Conservation (phyloP, 169 alveolate genomes). For the Eimeria sp. region DNA sequence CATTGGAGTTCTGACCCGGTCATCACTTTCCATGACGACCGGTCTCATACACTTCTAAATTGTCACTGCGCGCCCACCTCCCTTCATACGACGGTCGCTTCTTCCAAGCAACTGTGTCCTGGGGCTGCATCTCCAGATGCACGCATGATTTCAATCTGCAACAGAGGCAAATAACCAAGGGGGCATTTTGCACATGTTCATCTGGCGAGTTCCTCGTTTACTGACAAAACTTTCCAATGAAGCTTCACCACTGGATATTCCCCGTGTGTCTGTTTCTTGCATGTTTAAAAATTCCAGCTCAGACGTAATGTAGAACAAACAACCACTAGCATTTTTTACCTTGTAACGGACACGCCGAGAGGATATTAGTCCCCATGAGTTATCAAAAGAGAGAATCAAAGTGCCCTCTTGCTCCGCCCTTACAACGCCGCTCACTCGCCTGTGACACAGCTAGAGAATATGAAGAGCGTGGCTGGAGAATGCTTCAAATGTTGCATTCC, state of each 20-base stretch:
- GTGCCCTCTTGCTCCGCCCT: constrained; percentile 74
- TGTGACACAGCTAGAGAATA: neutral
- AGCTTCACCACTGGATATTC: neutral
- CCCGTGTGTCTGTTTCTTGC: neutral
- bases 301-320: neutral
- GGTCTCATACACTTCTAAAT: neutral
- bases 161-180: neutral
- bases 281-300: neutral
- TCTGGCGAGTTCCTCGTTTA: neutral
- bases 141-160: constrained; percentile 63
- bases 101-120: constrained; percentile 3
- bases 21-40: neutral
- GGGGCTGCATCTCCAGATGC: constrained; percentile 45
- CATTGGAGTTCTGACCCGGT: neutral
- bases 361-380: constrained; percentile 84
- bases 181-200: neutral
- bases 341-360: constrained; percentile 79
- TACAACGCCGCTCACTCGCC: constrained; percentile 78
- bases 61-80: neutral
- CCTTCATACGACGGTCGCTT: constrained; percentile 10
- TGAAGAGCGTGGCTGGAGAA: neutral
- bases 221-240: neutral
- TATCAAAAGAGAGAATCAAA: constrained; percentile 71
- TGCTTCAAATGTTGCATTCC: neutral
- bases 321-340: neutral